Evolutionary conservation across 2,329 filamentous ascomycete genomes (phyloP).

Genomic region (Rhynchosporium graminicola): DNA sequence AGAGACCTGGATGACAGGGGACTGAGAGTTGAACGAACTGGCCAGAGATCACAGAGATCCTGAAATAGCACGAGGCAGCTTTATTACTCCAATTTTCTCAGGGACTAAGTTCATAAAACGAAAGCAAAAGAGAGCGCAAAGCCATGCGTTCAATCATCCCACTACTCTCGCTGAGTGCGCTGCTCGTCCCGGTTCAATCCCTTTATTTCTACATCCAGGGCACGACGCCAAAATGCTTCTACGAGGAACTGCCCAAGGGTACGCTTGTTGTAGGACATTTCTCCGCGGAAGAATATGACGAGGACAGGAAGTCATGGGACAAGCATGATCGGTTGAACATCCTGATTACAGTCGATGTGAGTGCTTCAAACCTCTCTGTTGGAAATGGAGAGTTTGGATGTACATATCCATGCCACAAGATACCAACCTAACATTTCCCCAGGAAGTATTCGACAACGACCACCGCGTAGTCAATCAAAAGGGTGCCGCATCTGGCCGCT

Average conservation of each 20-base stretch:
- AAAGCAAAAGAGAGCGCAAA: slow-evolving; percentile 10
- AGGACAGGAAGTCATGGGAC: slow-evolving; percentile 65
- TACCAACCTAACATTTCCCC: slow-evolving; percentile 5
- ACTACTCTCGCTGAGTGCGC: slow-evolving; percentile 63
- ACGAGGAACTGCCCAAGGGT: slow-evolving; percentile 96
- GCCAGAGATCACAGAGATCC: slow-evolving; percentile 13
- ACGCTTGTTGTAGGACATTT: slow-evolving; percentile 95
- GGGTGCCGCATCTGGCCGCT: slow-evolving; percentile 73
- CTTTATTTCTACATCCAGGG: slow-evolving; percentile 97
- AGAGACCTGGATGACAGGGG: slow-evolving; percentile 7
- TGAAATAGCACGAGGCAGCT: slow-evolving; percentile 23
- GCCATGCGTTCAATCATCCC: slow-evolving; percentile 63
- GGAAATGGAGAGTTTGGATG: neutral
- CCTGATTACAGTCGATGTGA: slow-evolving; percentile 85
- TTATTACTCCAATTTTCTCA: neutral
- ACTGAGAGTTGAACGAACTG: slow-evolving; percentile 23
- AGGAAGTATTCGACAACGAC: slow-evolving; percentile 96
- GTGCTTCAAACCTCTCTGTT: slow-evolving; percentile 35
- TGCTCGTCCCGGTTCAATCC: slow-evolving; percentile 67
- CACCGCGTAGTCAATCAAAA: slow-evolving; percentile 92
- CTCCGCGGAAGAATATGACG: slow-evolving; percentile 80
- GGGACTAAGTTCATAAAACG: neutral
- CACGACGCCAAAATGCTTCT: slow-evolving; percentile 88
- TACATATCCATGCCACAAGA: neutral
- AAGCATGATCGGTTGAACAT: slow-evolving; percentile 77